These are phyloP conservation scores for Plasmodium reichenowi DNA, from an alignment of 169 alveolate genomes.

Conservation along the genomic window DNA sequence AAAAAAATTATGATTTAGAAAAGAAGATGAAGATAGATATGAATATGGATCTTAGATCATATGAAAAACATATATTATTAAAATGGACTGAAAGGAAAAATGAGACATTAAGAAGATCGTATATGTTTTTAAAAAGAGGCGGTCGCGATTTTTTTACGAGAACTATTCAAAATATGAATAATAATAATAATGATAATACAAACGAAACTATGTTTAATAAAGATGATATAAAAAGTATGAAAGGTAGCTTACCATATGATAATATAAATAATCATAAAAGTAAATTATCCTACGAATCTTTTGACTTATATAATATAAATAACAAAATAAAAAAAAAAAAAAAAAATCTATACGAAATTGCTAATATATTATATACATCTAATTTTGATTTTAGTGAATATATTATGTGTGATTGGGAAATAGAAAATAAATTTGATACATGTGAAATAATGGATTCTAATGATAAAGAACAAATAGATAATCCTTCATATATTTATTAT, in stretches of 20 bases:
- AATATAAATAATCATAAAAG: not conserved
- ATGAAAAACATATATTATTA: too few species aligned
- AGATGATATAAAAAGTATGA: not conserved
- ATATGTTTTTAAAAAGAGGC: too few species aligned
- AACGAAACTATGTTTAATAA: not conserved
- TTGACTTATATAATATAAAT: not conserved
- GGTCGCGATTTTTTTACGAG: too few species aligned
- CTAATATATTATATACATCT: constrained; percentile 5
- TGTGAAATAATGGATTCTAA: not conserved
- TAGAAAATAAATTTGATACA: constrained; percentile 19
- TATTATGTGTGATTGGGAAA: constrained; percentile 27
- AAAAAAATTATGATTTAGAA: not conserved
- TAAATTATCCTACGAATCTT: not conserved
- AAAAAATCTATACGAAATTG: not conserved
- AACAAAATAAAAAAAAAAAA: not conserved
- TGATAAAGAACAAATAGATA: constrained; percentile 9
- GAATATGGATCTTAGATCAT: too few species aligned
- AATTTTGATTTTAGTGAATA: not conserved
- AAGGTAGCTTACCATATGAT: not conserved
- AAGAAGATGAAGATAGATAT: not conserved
- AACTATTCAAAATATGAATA: too few species aligned
- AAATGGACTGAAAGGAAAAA: too few species aligned
- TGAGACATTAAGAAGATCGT: too few species aligned
- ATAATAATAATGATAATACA: too few species aligned
- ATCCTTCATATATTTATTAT: constrained; percentile 1